phyloP scores from a whole-genome alignment of 148 eudicot genomes.

The Silene uniflora region DNA sequence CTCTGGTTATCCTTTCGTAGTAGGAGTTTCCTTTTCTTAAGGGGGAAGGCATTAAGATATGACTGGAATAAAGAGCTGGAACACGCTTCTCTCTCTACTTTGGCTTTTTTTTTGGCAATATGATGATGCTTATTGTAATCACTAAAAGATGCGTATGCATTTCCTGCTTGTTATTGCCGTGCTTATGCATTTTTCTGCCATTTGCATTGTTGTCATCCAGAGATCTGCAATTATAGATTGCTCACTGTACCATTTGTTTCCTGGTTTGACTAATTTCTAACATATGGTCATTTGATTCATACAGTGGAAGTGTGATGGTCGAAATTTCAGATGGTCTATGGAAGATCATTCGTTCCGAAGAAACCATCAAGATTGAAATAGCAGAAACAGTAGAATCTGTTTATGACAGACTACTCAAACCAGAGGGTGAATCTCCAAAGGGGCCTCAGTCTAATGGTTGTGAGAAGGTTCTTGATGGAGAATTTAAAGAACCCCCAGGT shows the following conservation, averaged over 20 bases:
- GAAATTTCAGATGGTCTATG: conserved; percentile 74
- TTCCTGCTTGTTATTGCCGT: background rate
- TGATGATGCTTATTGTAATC: background rate
- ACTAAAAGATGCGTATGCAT: background rate
- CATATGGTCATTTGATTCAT: conserved; percentile 15
- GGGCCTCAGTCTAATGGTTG: too few relatives aligned
- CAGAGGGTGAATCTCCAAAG: conserved; percentile 31
- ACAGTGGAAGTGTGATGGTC: conserved; percentile 58
- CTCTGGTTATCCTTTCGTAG: too few relatives aligned
- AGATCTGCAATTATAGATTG: background rate
- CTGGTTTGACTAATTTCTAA: background rate
- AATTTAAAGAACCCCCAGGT: conserved; percentile 43
- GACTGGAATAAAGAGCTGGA: too few relatives aligned
- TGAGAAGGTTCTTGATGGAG: conserved; percentile 34
- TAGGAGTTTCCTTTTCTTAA: too few relatives aligned
- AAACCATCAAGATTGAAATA: conserved; percentile 68
- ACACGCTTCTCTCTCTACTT: too few relatives aligned
- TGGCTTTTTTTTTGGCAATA: background rate
- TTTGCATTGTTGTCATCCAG: background rate
- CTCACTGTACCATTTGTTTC: background rate
- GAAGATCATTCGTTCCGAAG: conserved; percentile 65
- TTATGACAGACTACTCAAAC: conserved; percentile 48
- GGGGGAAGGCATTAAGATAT: too few relatives aligned
- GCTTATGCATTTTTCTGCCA: too few relatives aligned
- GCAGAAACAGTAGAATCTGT: conserved; percentile 65